Base-by-base conservation (phyloP, 345 rosid species). In the Pistacia vera region DNA sequence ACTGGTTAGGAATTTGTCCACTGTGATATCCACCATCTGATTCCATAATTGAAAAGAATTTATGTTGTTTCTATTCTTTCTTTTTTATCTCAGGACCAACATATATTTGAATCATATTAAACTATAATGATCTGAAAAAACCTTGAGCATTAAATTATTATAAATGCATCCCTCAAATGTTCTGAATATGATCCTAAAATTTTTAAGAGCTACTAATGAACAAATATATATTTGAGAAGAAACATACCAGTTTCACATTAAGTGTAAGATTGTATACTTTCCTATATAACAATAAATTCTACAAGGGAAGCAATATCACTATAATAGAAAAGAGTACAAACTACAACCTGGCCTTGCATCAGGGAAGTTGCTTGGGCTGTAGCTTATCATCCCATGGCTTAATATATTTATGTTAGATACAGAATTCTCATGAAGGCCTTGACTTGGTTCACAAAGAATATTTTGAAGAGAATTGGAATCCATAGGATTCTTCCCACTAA, bases 271-370 rank as follows among this genome's bases (percentile, higher is more conserved):
- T 46, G 20, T 5, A 62, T 14, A 13, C 11, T 61, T 66, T 70
- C 70, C 36, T 48, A 8, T 16, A 36, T 33, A 46, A 72, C 22
- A 66, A 25, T 8, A 48, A 67, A 75, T 67, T 57, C 22, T 38
- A 12, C 8, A 7, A 28, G 11, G 35, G 11, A 35, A 63, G 14
- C 38, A 35, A 38, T 36, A 44, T 56, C 62, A 51, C n/a, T 22
- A 67, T 20, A 59, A 61, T 62, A 59, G 33, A 71, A n/a, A 71
- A 75, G 70, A 14, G 66, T 57, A 55, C 55, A 52, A 62, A 59
- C 16, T 25, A 68, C 62, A 76, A 95, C 98, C 99, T 89, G 91
- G 93, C 81, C 78, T 88, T 73, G 98, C 98, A 76, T 90, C 88
- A 61, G 99, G 96, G 76, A 86, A 92, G 83, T 85, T 81, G 84